Percentiles rank a stretch among this genome's conserved stretches.
phyloP scores from a whole-genome alignment of 2,329 filamentous ascomycete species.

The Calonectria honghensis region DNA sequence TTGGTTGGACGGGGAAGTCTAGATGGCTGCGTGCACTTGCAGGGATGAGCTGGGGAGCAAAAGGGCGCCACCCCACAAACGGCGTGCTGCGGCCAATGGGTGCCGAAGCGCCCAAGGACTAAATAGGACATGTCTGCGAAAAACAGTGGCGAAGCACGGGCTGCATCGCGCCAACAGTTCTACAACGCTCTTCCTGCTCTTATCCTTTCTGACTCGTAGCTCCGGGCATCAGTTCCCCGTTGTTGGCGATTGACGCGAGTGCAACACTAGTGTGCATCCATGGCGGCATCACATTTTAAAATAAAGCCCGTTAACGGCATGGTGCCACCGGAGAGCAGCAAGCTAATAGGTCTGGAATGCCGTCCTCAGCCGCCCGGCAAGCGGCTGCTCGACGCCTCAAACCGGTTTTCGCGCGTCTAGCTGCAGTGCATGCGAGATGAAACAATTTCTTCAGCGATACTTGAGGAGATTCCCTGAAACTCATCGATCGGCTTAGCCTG shows the following conservation, averaged over 20 bases:
- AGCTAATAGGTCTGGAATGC: background rate
- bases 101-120: background rate
- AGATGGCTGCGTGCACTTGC: background rate
- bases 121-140: conserved; percentile 14
- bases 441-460: background rate
- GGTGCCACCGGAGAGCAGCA: too few relatives aligned
- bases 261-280: background rate
- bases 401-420: background rate
- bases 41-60: background rate
- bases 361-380: background rate
- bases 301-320: background rate
- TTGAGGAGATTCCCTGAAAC: background rate
- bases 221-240: background rate
- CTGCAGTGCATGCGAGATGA: background rate
- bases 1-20: background rate
- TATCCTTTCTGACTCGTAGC: background rate
- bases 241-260: background rate
- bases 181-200: background rate
- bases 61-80: conserved; percentile 1
- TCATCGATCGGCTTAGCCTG: background rate
- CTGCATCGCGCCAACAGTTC: background rate
- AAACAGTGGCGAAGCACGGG: background rate
- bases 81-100: background rate
- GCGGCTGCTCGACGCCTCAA: too few relatives aligned
- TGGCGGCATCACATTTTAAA: background rate